Evolutionary conservation across 2,329 filamentous ascomycete genomes (phyloP).

Genomic region (Pseudocercospora ulei): DNA sequence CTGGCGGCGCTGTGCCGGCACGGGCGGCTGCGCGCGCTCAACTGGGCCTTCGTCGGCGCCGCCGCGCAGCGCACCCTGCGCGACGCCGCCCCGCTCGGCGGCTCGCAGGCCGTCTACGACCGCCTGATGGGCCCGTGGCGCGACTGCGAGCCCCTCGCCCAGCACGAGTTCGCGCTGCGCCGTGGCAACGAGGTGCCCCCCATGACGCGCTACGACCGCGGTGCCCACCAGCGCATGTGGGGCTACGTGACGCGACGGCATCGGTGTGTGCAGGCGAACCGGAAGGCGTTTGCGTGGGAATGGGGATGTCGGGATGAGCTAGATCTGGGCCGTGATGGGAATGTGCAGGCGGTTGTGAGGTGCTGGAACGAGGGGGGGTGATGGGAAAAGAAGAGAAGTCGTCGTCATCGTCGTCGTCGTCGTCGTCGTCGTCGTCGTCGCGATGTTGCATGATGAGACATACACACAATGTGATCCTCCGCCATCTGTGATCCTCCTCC

Average conservation of each 20-base stretch:
- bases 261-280: background rate
- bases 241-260: slow-evolving; percentile 8
- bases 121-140: slow-evolving; percentile 6
- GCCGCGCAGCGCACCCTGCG: background rate
- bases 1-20: slow-evolving; percentile 2
- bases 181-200: background rate
- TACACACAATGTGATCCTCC: slow-evolving; percentile 7
- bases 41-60: slow-evolving; percentile 8
- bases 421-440: background rate
- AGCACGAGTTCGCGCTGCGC: slow-evolving; percentile 9
- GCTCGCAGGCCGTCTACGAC: slow-evolving; percentile 5
- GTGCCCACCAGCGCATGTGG: background rate
- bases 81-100: too few species aligned
- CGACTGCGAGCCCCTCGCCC: slow-evolving; percentile 5
- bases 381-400: too few species aligned
- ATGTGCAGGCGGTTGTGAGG: slow-evolving; percentile 14
- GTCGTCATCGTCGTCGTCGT: background rate
- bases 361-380: too few species aligned
- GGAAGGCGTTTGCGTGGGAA: slow-evolving; percentile 3
- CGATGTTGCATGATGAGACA: slow-evolving; percentile 5
- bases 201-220: background rate
- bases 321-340: slow-evolving; percentile 10
- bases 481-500: background rate
- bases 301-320: slow-evolving; percentile 5
- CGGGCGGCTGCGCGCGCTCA: background rate